A percentile compares a stretch with the other conserved stretches of the same genome.
phyloP scores from a whole-genome alignment of 2,329 filamentous ascomycete genomes.

The Daldinia eschscholtzii region DNA sequence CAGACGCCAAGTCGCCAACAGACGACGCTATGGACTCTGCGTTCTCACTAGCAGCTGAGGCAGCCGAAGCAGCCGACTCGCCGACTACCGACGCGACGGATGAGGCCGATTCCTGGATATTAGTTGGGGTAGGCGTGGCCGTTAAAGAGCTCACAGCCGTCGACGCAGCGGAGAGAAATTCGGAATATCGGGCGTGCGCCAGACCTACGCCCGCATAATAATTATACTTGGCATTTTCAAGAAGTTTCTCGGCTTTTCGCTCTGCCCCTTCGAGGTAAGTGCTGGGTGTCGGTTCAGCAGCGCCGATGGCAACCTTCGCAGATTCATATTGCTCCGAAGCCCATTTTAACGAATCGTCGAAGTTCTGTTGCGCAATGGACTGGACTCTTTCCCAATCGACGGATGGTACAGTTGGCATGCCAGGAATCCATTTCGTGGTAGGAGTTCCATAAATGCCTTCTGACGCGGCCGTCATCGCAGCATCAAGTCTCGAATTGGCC shows the following conservation, averaged over 20 bases:
- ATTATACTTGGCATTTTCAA: conserved; percentile 71
- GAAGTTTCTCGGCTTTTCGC: conserved; percentile 67
- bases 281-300: conserved; percentile 70
- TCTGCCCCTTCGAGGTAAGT: conserved; percentile 56
- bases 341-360: conserved; percentile 76
- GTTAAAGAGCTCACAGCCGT: conserved; percentile 72
- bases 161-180: conserved; percentile 79
- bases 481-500: conserved; percentile 70
- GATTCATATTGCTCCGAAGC: conserved; percentile 79
- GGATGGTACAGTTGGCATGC: conserved; percentile 54
- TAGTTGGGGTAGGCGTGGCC: conserved; percentile 71
- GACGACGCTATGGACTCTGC: conserved; percentile 60
- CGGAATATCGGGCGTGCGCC: conserved; percentile 82
- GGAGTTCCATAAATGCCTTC: conserved; percentile 63
- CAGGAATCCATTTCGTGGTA: conserved; percentile 56
- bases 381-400: conserved; percentile 65
- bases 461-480: conserved; percentile 67
- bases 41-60: conserved; percentile 63
- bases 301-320: conserved; percentile 74
- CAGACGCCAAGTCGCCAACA: conserved; percentile 60
- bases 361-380: conserved; percentile 76
- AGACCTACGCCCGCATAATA: conserved; percentile 85
- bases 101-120: conserved; percentile 63
- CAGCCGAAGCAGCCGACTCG: conserved; percentile 60
- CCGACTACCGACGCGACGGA: conserved; percentile 61